Base-by-base conservation (phyloP, 2,329 filamentous ascomycete species). In the Pseudocercospora fijiensis region DNA sequence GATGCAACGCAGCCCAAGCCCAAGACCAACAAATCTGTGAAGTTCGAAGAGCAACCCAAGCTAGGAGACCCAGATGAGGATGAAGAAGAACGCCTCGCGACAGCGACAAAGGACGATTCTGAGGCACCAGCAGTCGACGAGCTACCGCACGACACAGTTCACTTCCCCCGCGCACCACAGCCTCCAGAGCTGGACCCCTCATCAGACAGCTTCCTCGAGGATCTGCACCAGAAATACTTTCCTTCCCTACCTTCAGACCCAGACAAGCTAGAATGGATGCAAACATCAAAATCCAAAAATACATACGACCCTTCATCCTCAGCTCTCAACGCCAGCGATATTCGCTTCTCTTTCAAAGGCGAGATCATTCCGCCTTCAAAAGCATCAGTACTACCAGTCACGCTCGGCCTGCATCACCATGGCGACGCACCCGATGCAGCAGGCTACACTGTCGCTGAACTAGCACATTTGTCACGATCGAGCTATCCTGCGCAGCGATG, bases 201-300 rank as follows among this genome's bases (percentile, higher is more conserved):
- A 41, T 91, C 93, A 64, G 89, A 91, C 0, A 83, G 91, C 73
- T 98, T 98, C 79, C 87, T 98, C 63, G 79, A 86, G 53, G 89
- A 91, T 62, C 86, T 99, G 5, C 93, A 96, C 81, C 80, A 87
- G 22, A 96, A 97, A 77, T 99, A 96, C 84, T 99, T 97, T 78
- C 93, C 95, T 11, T 86, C 88, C 66, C 88, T 96, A 0, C 87
- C 93, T 1, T 87, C 92, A 60, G 91, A 97, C 76, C 92, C 93
- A 0, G 88, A 88, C 63, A 89, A 91, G 59, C 86, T 97, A 3
- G 90, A 91, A 20, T 99, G 94, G 94, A 95, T 98, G 85, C 87
- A 57, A 88, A 90, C 13, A 74, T 90, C 57, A 6, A 87, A 83
- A 82, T 28, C 63, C 41, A 61, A 65, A 67, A 85, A 88, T 68